Conservation (phyloP, 2,329 filamentous ascomycete genomes). For the Fusarium sororula region DNA sequence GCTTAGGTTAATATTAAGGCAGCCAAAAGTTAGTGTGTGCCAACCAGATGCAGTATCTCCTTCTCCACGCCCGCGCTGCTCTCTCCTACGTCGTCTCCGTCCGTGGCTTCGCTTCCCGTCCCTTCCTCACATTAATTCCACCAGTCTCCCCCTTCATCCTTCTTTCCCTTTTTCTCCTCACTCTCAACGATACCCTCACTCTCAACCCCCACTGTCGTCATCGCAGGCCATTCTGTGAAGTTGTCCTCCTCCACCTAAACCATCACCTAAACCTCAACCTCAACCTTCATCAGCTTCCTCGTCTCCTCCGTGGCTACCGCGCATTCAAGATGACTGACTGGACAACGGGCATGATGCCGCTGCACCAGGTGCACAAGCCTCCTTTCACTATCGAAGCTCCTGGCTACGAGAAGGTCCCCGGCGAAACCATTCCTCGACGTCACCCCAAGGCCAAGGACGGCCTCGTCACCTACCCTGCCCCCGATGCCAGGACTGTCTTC, state of each 20-base stretch:
- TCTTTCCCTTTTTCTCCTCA: constrained; percentile 16
- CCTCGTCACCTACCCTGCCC: constrained; percentile 71
- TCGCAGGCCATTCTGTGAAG: constrained; percentile 12
- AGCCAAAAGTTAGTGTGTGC: neutral
- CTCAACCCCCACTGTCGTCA: constrained; percentile 16
- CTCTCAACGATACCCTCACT: constrained; percentile 35
- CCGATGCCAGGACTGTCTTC: constrained; percentile 79
- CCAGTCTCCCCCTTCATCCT: constrained; percentile 16
- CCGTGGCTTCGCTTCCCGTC: constrained; percentile 22
- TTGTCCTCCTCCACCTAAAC: constrained; percentile 7
- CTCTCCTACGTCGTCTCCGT: constrained; percentile 22
- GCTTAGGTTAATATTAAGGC: neutral
- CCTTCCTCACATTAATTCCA: constrained; percentile 34
- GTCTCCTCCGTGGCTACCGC: constrained; percentile 23
- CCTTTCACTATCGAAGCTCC: constrained; percentile 80
- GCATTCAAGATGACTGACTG: constrained; percentile 45
- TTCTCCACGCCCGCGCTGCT: constrained; percentile 33
- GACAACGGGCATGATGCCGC: constrained; percentile 58
- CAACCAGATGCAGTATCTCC: constrained; percentile 19
- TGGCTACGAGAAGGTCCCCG: constrained; percentile 73
- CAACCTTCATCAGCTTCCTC: constrained; percentile 3
- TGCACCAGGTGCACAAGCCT: constrained; percentile 70
- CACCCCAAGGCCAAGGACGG: constrained; percentile 76
- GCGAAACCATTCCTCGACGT: constrained; percentile 86
- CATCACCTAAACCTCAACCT: constrained; percentile 9